Conservation (phyloP, 257 asterid species). For the Avicennia marina region DNA sequence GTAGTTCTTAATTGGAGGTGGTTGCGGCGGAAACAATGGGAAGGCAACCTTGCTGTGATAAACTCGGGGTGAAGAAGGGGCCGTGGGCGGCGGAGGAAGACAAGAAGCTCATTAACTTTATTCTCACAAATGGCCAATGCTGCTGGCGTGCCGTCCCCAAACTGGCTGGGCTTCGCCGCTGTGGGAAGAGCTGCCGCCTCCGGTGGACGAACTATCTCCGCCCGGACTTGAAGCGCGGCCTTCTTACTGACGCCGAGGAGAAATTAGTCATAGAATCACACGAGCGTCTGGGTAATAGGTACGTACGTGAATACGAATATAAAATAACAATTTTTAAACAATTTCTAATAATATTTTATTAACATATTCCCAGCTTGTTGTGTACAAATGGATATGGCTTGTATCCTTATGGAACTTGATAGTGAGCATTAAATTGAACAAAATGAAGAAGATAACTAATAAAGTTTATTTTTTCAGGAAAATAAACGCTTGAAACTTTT, state of each 20-base stretch:
- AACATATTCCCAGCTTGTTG: no score
- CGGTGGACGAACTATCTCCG: constrained; percentile 98
- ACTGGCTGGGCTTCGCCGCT: constrained; percentile 96
- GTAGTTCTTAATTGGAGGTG: no score
- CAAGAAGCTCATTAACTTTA: constrained; percentile 77
- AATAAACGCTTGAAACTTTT: no score
- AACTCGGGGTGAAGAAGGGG: constrained; percentile 92
- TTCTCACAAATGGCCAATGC: constrained; percentile 87
- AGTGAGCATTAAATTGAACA: no score
- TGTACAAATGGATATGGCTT: no score
- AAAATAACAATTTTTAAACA: no score
- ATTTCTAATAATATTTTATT: neutral
- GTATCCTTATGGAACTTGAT: no score
- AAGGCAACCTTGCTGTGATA: constrained; percentile 96
- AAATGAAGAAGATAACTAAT: no score
- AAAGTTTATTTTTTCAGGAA: no score
- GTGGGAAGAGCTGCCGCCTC: constrained; percentile 96
- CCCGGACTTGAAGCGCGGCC: constrained; percentile 93
- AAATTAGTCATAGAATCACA: constrained; percentile 85
- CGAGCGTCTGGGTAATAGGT: constrained; percentile 93
- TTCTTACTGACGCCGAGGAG: constrained; percentile 83
- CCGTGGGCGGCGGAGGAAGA: constrained; percentile 99
- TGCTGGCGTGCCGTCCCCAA: constrained; percentile 98
- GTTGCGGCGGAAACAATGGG: constrained; percentile 78
- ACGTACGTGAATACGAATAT: no score